phyloP scores from a whole-genome alignment of 2,329 filamentous ascomycete genomes.

The Hypoxylon sp. region DNA sequence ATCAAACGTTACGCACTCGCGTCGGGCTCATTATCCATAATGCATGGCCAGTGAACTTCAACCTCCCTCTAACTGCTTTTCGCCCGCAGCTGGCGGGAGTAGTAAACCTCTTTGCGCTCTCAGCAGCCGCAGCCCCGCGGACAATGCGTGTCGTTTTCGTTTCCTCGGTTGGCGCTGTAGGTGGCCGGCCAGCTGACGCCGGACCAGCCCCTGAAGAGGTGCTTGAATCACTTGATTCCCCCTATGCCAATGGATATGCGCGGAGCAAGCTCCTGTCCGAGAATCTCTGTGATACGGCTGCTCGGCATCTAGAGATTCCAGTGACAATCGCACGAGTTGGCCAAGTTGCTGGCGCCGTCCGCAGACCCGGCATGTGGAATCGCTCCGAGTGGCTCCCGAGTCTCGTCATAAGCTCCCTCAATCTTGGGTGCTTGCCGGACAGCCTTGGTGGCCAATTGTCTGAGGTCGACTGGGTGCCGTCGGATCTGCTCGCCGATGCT shows the following conservation, averaged over 20 bases:
- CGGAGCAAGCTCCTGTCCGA: conserved; percentile 51
- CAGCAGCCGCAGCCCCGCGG: conserved; percentile 14
- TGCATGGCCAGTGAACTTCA: conserved; percentile 49
- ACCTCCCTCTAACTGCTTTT: conserved; percentile 40
- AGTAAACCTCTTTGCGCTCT: conserved; percentile 41
- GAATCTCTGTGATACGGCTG: conserved; percentile 45
- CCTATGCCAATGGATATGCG: conserved; percentile 44
- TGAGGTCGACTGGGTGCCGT: conserved; percentile 60
- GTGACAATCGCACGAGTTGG: conserved; percentile 47
- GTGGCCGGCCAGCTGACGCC: not conserved
- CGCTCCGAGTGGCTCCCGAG: conserved; percentile 58
- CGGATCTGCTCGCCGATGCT: conserved; percentile 57
- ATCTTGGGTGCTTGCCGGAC: conserved; percentile 55
- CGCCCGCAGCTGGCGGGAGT: conserved; percentile 43
- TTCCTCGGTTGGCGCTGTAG: conserved; percentile 43
- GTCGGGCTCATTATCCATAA: conserved; percentile 45
- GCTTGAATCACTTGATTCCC: conserved; percentile 23
- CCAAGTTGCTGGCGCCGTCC: conserved; percentile 49
- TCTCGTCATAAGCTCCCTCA: conserved; percentile 56
- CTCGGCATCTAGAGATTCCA: conserved; percentile 27
- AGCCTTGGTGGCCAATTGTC: conserved; percentile 52
- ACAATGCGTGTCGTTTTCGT: conserved; percentile 41
- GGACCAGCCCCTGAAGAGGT: conserved; percentile 39
- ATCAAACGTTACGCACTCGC: conserved; percentile 28
- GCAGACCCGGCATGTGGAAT: conserved; percentile 55